Percentiles rank a stretch among this genome's conserved stretches.
Conservation (phyloP, 2,329 filamentous ascomycete species). For the Fusarium nygamai region DNA sequence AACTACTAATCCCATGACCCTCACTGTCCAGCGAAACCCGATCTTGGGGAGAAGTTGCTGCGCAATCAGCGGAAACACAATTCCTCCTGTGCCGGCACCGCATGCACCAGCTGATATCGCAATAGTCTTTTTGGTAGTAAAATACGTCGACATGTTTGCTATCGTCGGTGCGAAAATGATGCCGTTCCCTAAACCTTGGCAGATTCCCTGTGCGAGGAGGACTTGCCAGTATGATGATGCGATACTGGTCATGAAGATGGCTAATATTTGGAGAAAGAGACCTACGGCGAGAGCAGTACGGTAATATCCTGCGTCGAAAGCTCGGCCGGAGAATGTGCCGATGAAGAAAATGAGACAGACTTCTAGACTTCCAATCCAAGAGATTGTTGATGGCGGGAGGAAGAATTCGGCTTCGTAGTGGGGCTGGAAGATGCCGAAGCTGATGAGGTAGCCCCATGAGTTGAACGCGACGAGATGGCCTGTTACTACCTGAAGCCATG, state of each 20-base stretch:
- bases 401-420: slow-evolving; percentile 50
- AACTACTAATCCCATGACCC: slow-evolving; percentile 69
- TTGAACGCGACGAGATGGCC: slow-evolving; percentile 52
- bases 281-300: slow-evolving; percentile 47
- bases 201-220: slow-evolving; percentile 64
- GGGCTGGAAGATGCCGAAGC: slow-evolving; percentile 53
- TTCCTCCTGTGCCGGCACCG: slow-evolving; percentile 69
- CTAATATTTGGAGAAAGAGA: slow-evolving; percentile 55
- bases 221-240: slow-evolving; percentile 58
- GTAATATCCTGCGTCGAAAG: slow-evolving; percentile 55
- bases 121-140: slow-evolving; percentile 65
- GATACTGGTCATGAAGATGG: slow-evolving; percentile 58
- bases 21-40: slow-evolving; percentile 73
- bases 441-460: slow-evolving; percentile 53
- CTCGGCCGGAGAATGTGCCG: slow-evolving; percentile 54
- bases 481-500: slow-evolving; percentile 53
- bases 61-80: slow-evolving; percentile 69
- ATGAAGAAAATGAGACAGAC: slow-evolving; percentile 54
- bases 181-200: slow-evolving; percentile 64
- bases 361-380: slow-evolving; percentile 62
- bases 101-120: slow-evolving; percentile 69
- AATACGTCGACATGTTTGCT: slow-evolving; percentile 69
- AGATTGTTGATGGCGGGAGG: slow-evolving; percentile 50
- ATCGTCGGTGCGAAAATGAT: slow-evolving; percentile 64
- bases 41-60: slow-evolving; percentile 66